These are phyloP conservation scores for Starmerella ratchasimensis DNA, from an alignment of 805 yeast species.

Conservation along the genomic window DNA sequence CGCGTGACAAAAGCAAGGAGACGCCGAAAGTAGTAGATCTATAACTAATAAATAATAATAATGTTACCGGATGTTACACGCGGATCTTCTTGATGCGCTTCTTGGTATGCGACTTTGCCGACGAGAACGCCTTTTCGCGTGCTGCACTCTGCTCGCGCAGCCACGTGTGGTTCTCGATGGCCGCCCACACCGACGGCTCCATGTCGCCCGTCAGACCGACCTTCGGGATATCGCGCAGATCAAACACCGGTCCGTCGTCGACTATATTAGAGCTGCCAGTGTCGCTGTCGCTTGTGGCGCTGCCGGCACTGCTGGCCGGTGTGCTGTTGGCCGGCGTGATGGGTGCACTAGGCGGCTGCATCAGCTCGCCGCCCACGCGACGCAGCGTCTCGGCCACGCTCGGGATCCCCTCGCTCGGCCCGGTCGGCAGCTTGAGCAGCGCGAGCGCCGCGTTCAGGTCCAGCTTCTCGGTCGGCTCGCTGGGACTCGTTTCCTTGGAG, in stretches of 20 bases:
- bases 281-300: no score
- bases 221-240: constrained; percentile 13
- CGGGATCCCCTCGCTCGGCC: no score
- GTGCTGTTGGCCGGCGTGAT: constrained; percentile 2
- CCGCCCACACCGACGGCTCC: constrained; percentile 19
- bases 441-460: background rate
- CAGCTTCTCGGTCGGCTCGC: no score
- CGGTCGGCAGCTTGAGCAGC: no score
- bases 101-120: constrained; percentile 15
- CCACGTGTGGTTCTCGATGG: constrained; percentile 11
- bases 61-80: background rate
- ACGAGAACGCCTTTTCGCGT: constrained; percentile 10
- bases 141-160: constrained; percentile 4
- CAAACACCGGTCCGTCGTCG: constrained; percentile 18
- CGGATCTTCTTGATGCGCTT: constrained; percentile 13
- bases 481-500: no score
- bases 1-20: background rate
- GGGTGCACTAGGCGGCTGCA: constrained; percentile 9
- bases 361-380: constrained; percentile 8
- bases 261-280: constrained; percentile 3
- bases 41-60: background rate
- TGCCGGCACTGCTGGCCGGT: no score
- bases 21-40: background rate
- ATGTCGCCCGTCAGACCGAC: constrained; percentile 18
- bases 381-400: constrained; percentile 11